A percentile compares a stretch with the other conserved stretches of the same genome.
Conservation (phyloP, 2,329 filamentous ascomycete species). For the Botrytis medusae region DNA sequence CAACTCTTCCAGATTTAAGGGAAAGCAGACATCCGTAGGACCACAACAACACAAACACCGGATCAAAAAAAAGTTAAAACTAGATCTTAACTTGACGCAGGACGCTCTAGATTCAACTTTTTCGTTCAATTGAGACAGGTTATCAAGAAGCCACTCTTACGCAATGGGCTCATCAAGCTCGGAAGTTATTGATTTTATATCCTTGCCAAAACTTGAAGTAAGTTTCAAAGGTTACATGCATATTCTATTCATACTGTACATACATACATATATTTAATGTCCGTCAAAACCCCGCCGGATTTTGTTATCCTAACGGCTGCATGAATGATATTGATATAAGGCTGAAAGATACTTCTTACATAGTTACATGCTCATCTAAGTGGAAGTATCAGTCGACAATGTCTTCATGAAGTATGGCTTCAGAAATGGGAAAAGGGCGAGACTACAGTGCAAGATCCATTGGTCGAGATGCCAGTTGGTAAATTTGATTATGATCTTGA, state of each 20-base stretch:
- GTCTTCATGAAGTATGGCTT: constrained; percentile 73
- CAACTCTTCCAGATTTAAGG: background rate
- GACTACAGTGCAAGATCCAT: constrained; percentile 64
- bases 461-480: constrained; percentile 65
- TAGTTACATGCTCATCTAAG: constrained; percentile 80
- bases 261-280: constrained; percentile 13
- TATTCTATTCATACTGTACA: background rate
- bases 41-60: background rate
- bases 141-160: background rate
- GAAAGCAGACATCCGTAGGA: background rate
- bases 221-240: constrained; percentile 27
- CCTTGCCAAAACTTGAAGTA: constrained; percentile 59
- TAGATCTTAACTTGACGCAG: too few species aligned
- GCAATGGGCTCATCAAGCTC: constrained; percentile 7
- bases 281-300: background rate
- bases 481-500: constrained; percentile 70
- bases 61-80: background rate
- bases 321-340: constrained; percentile 25
- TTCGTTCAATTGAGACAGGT: background rate
- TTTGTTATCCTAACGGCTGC: constrained; percentile 2
- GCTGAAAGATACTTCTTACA: constrained; percentile 24
- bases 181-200: constrained; percentile 40
- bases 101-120: background rate
- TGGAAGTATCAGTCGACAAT: constrained; percentile 71
- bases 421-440: constrained; percentile 52